Percentiles rank a stretch among this genome's conserved stretches.
Evolutionary conservation across 2,329 filamentous ascomycete species (phyloP).

Genomic region (Blastomyces gilchristii): DNA sequence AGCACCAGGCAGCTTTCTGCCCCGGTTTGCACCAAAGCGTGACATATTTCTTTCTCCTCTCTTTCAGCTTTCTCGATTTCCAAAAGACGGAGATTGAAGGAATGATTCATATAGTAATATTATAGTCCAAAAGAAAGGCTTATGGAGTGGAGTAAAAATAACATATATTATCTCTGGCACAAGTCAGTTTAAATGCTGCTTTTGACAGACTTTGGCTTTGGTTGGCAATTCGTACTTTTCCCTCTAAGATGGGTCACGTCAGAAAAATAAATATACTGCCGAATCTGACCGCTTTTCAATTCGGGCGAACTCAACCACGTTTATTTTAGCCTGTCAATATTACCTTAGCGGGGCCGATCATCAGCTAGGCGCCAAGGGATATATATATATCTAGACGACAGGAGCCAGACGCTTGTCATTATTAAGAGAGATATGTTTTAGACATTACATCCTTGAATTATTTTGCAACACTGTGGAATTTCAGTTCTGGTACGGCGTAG

Average conservation of each 20-base stretch:
- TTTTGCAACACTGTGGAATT: background rate
- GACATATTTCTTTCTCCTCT: slow-evolving; percentile 25
- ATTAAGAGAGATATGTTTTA: background rate
- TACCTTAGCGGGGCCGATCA: no score
- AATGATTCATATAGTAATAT: background rate
- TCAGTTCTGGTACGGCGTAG: background rate
- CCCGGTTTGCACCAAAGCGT: slow-evolving; percentile 31
- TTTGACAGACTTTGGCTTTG: background rate
- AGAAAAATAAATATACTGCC: slow-evolving; percentile 6
- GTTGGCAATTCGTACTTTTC: background rate
- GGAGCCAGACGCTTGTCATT: background rate
- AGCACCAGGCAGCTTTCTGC: slow-evolving; percentile 31
- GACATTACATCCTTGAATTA: background rate
- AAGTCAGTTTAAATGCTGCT: background rate
- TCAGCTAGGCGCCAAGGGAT: no score
- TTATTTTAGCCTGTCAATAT: background rate
- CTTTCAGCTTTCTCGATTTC: background rate
- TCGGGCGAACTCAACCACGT: background rate
- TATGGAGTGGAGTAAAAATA: background rate
- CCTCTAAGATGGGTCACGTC: background rate
- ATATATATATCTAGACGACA: background rate
- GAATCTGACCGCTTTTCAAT: background rate
- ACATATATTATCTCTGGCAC: background rate
- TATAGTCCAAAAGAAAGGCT: background rate
- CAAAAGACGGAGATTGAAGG: background rate